A percentile compares a stretch with the other conserved stretches of the same genome.
Evolutionary conservation across 257 asterid genomes (phyloP).

Genomic region (Plectranthus barbatus): DNA sequence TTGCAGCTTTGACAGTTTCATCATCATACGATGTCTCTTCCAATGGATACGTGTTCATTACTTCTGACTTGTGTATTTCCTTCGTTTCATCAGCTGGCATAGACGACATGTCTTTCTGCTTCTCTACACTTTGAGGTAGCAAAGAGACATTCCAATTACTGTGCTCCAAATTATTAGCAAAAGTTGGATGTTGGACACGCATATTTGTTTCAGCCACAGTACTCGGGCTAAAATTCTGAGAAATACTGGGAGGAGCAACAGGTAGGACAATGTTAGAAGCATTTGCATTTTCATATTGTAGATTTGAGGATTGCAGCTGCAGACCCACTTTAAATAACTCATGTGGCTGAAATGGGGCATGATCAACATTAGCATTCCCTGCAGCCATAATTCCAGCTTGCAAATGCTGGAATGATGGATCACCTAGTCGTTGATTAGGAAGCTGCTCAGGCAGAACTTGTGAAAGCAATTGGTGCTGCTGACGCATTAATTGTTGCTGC

Average conservation of each 20-base stretch:
- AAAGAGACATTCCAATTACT: conserved; percentile 32
- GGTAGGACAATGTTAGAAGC: conserved; percentile 28
- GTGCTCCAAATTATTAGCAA: conserved; percentile 26
- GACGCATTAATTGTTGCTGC: conserved; percentile 54
- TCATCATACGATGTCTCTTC: conserved; percentile 27
- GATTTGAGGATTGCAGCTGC: conserved; percentile 33
- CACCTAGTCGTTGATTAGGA: conserved; percentile 45
- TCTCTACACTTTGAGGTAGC: conserved; percentile 33
- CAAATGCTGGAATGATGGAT: conserved; percentile 41
- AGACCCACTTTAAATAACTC: conserved; percentile 41
- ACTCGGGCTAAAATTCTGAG: conserved; percentile 37
- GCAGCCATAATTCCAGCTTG: conserved; percentile 39
- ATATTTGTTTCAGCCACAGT: conserved; percentile 34
- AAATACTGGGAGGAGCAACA: conserved; percentile 25
- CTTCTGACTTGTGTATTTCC: conserved; percentile 14
- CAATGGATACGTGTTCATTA: conserved; percentile 1
- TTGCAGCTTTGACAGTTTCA: conserved; percentile 20
- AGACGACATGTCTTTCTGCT: conserved; percentile 20
- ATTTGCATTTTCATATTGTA: conserved; percentile 33
- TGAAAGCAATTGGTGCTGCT: conserved; percentile 64
- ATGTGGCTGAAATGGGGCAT: conserved; percentile 36
- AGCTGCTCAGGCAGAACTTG: conserved; percentile 59
- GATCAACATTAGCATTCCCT: conserved; percentile 47
- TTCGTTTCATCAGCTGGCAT: conserved; percentile 21
- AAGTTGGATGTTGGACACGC: conserved; percentile 47